Evolutionary conservation across 352 stramenopile genomes (phyloP), one percentile per base, ranked within the genome.

Genomic region (Phytopythium kandeliae): DNA sequence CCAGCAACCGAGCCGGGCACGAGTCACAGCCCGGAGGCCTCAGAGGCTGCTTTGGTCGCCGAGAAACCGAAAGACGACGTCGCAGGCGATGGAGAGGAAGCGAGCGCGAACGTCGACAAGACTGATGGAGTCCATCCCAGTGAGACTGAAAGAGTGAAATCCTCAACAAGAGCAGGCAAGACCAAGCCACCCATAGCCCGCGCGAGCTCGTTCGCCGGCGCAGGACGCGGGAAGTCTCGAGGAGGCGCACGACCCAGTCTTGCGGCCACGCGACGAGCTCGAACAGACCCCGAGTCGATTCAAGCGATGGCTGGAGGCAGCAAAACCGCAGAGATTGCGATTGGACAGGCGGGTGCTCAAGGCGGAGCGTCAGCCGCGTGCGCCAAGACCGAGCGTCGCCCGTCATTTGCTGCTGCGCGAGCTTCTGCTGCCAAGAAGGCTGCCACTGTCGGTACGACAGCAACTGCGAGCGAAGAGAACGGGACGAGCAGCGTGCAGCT

Each of bases 391-490:
- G 54, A 54, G 12, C 55, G 55, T 25, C 42, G 46, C 48, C 44
- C 47, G 11, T 79, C 69, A 0, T 70, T 84, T 35, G 65, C 65
- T 31, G 51, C 67, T 42, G 48, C 46, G 10, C 53, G 62, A 47
- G 55, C 62, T 37, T 51, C 62, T 5, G 68, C 67, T 38, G 28
- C 45, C 28, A 57, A 44, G 2, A 63, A 68, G 26, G 48, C 50
- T 12, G 25, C 47, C 40, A 33, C 51, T 36, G 37, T 46, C 0
- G 47, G 34, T 41, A 13, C 17, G 17, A 10, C 22, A 16, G 13
- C 47, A 22, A 16, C 33, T 19, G 50, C 41, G 10, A 45, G 38
- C 33, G 17, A 30, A 21, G 37, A 49, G 1, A 19, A 43, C 21
- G 46, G 13, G 7, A 31, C 36, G 10, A 8, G 6, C 24, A 25